Evolutionary conservation across 257 asterid species (phyloP).

Genomic region (Voacanga thouarsii): DNA sequence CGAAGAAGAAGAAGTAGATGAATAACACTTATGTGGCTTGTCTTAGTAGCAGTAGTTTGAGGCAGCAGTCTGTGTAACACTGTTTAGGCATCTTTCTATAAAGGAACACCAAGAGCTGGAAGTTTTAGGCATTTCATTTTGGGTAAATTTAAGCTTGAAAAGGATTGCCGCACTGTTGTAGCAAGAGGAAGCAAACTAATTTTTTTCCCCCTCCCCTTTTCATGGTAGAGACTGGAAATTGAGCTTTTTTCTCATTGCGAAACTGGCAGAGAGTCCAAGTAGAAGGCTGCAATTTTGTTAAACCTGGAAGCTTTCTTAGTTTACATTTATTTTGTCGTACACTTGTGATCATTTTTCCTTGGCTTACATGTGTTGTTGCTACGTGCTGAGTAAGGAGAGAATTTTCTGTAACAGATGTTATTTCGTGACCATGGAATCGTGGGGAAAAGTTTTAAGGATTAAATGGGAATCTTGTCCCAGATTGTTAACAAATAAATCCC

Average conservation of each 20-base stretch:
- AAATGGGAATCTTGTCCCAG: background rate
- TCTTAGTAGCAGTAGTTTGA: slow-evolving; percentile 25
- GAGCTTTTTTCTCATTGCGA: slow-evolving; percentile 16
- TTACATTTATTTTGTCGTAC: background rate
- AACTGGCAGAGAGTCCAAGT: slow-evolving; percentile 28
- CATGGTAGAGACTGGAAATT: slow-evolving; percentile 17
- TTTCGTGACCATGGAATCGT: background rate
- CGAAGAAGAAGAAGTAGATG: slow-evolving; percentile 87
- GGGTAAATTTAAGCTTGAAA: slow-evolving; percentile 20
- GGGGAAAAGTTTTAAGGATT: background rate
- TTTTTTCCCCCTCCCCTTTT: background rate
- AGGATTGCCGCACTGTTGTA: slow-evolving; percentile 45
- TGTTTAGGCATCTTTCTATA: slow-evolving; percentile 20
- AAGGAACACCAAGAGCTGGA: slow-evolving; percentile 21
- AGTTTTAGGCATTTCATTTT: slow-evolving; percentile 18
- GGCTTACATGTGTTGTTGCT: background rate
- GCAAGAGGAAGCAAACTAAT: slow-evolving; percentile 36
- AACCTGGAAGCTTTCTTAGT: slow-evolving; percentile 11
- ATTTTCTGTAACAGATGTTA: background rate
- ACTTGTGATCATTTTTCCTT: background rate
- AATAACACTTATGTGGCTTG: slow-evolving; percentile 17
- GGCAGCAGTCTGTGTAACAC: slow-evolving; percentile 24
- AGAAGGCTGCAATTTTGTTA: slow-evolving; percentile 47
- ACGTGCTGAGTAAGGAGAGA: background rate
- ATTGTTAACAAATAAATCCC: background rate